Evolutionary conservation across 1,139 yeast genomes (phyloP), one percentile per base, ranked within the genome.

Genomic region (Scheffersomyces parashehatae): DNA sequence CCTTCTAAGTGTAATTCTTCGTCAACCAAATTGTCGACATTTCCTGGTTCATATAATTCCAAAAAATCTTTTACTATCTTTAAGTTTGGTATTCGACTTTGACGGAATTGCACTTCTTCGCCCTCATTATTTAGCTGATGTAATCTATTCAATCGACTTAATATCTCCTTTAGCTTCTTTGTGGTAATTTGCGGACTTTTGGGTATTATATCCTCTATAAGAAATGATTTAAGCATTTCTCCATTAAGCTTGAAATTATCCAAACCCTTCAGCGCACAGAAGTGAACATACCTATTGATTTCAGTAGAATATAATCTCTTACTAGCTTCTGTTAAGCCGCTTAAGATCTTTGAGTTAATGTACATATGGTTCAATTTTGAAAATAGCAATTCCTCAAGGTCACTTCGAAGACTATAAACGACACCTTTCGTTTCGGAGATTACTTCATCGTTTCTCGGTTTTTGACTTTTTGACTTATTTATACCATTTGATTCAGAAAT

Each of bases 251-350:
- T 29, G 12, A 13, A 15, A 3, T 14, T 35, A 11, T 33, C 20
- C 14, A 28, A 14, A 10, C 29, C 31, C 14, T 33, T 15, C 5
- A 28, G 20, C 5, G 24, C 34, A 12, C 41, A 39, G 13, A 34
- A 39, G 5, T 14, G 20, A 15, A 39, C 29, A 15, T 34, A 39
- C 20, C 29, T 28, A 11, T 29, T 12, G n/a, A 34, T 34, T 28
- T 39, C 41, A 14, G 35, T 11, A 35, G 14, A 39, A 20, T 34
- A 29, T 14, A 39, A 39, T 28, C 29, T 39, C 29, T 39, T 39
- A 9, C 37, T 20, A 11, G 29, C 15, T 14, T 14, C 35, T 15
- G 41, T 33, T 11, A 39, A 20, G 13, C 29, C 33, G 20, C 20
- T 16, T 24, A 39, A 12, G 11, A 35, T n/a, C 6, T 24, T 31